Base-by-base conservation (phyloP, 2,329 filamentous ascomycete species). In the Purpureocillium takamizusanense region DNA sequence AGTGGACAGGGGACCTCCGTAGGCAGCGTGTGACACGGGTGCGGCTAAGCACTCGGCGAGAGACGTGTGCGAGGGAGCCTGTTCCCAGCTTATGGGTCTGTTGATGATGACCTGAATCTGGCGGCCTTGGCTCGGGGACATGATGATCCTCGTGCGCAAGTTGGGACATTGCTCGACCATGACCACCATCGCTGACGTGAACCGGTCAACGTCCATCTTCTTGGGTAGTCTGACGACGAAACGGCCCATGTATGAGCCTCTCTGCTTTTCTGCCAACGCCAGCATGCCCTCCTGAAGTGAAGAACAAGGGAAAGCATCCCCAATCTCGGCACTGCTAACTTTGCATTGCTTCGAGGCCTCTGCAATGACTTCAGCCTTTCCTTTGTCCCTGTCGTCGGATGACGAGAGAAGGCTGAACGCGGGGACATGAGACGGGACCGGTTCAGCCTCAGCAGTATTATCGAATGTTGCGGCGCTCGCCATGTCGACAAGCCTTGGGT, bases 201-300 rank as follows among this genome's bases (percentile, higher is more conserved):
- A 57, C 0, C 38, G 42, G 11, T 29, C 27, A 33, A 54, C 18
- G 8, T 58, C 46, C 7, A 53, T 27, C 9, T 49, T 15, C 1
- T 16, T 18, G 0, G 46, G 32, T 2, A 57, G 44, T 14, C 39
- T 39, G 31, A 52, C 40, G 14, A 49, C 48, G 35, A 51, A 48
- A 21, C 53, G 50, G 2, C 56, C 54, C 10, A 64, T 52, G 31
- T 67, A 67, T 1, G 55, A 56, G 3, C 57, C 60, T 2, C 34
- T 36, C 2, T 46, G 36, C 15, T 56, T 50, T 23, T 47, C 49
- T 3, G 60, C 52, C 2, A 63, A 45, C 1, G 59, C 55, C 28
- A 66, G 51, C 3, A 66, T 52, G 2, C 57, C 60, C 41, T 61
- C 60, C 38, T 66, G 63, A 2, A 65, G 47, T 4, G 55, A 49